Conservation (phyloP, 495 filamentous ascomycete genomes). For the Tuber microsphaerosporum region DNA sequence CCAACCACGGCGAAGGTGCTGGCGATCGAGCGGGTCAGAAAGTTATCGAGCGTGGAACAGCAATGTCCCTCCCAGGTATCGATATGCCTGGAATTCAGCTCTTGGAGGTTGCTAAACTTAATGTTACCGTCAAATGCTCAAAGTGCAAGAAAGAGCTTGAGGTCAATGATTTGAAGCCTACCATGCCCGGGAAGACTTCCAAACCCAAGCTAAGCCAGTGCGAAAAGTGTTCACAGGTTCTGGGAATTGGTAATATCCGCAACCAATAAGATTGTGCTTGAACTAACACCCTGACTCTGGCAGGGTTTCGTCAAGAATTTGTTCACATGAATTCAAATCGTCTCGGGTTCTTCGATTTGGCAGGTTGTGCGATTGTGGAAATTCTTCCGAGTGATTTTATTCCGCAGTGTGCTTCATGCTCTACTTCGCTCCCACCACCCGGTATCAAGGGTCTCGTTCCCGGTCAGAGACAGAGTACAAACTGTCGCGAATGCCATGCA, state of each 20-base stretch:
- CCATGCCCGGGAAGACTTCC: constrained; percentile 39
- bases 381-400: constrained; percentile 70
- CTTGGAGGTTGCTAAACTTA: constrained; percentile 63
- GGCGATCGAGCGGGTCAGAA: constrained; percentile 39
- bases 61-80: constrained; percentile 73
- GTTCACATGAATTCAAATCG: constrained; percentile 70
- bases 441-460: constrained; percentile 63
- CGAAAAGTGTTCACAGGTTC: constrained; percentile 66
- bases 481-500: constrained; percentile 73
- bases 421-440: constrained; percentile 55
- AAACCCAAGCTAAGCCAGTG: constrained; percentile 50
- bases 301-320: constrained; percentile 63
- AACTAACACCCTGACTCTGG: constrained; percentile 1
- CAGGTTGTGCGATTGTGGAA: constrained; percentile 69
- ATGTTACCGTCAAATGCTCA: constrained; percentile 70
- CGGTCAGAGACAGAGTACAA: constrained; percentile 67
- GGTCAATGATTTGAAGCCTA: constrained; percentile 56
- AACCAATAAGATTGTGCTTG: background rate
- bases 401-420: constrained; percentile 76
- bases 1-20: constrained; percentile 47
- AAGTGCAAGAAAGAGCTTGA: constrained; percentile 75
- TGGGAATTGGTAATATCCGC: constrained; percentile 51
- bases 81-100: constrained; percentile 78
- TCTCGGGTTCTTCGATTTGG: constrained; percentile 72
- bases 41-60: constrained; percentile 57